Evolutionary conservation across 352 stramenopile genomes (phyloP), one percentile per base, ranked within the genome.

Genomic region (Pythium periplocum): DNA sequence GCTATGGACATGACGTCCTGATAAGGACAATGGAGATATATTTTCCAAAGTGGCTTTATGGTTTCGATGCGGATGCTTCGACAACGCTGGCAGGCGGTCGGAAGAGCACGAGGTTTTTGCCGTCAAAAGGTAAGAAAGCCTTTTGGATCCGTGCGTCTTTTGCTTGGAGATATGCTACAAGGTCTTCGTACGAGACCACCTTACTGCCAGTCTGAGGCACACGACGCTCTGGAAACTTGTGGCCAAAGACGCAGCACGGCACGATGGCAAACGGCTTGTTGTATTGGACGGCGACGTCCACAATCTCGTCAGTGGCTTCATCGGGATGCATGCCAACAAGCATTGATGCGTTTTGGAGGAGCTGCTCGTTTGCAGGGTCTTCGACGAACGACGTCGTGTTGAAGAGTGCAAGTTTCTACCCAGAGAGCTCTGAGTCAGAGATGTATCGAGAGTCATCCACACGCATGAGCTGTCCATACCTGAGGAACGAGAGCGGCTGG

Each of bases 221-320:
- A 42, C 69, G 75, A 5, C 79, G 79, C 26, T 82, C 44, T 4
- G 88, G 89, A 75, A 98, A 98, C 54, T 92, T 75, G 31, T 86
- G 84, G 4, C 85, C 84, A 66, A 98, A 98, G 9, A 98, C 95
- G 61, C 95, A 98, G 58, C 96, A 99, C 1, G 96, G 96, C n/a
- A 98, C 93, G 7, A 99, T 75, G 2, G 95, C 91, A 70, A 98
- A 98, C 0, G 94, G 86, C 54, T 98, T 98, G 53, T 83, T 63
- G 58, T 91, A 86, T 46, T 71, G 48, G 32, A 98, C 61, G 3
- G 95, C 94, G 26, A 92, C 74, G 64, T 98, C 88, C 2, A 98
- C 77, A 61, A 98, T 98, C 4, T 83, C 77, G 60, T 98, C 96
- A 0, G 96, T 98, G 4, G 96, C 96, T 59, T 96, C 89, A 62